These are phyloP conservation scores for Mrakia blollopis DNA, from an alignment of 768 basidiomycete species.

Conservation along the genomic window DNA sequence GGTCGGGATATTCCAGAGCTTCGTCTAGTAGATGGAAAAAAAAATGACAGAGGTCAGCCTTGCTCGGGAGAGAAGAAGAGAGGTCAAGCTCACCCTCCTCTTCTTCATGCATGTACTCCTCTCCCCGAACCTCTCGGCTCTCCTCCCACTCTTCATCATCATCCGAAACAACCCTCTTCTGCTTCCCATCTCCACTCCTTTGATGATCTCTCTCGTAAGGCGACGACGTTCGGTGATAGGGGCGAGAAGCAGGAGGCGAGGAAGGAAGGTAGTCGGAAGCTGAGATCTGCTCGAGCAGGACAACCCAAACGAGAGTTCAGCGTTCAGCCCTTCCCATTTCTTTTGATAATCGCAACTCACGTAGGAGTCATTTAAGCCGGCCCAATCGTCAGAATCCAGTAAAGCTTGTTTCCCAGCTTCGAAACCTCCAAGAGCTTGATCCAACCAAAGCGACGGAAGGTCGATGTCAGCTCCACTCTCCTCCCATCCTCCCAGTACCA, in stretches of 20 bases:
- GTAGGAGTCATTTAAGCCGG: background rate
- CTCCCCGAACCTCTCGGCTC: background rate
- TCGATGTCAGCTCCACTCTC: background rate
- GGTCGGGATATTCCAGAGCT: background rate
- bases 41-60: background rate
- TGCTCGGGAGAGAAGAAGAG: background rate
- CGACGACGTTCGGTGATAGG: background rate
- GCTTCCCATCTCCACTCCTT: background rate
- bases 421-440: background rate
- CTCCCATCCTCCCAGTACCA: background rate
- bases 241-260: background rate
- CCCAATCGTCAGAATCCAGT: background rate
- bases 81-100: background rate
- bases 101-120: background rate
- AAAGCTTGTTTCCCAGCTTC: background rate
- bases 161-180: background rate
- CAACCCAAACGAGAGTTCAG: too few relatives aligned
- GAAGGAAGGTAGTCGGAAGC: conserved; percentile 1
- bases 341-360: background rate
- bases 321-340: too few relatives aligned
- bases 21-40: background rate
- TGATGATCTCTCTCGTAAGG: background rate
- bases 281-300: conserved; percentile 1
- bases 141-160: background rate
- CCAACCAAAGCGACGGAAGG: background rate